These are phyloP conservation scores for Fusarium albidum DNA, from an alignment of 2,329 filamentous ascomycete species.

Conservation along the genomic window DNA sequence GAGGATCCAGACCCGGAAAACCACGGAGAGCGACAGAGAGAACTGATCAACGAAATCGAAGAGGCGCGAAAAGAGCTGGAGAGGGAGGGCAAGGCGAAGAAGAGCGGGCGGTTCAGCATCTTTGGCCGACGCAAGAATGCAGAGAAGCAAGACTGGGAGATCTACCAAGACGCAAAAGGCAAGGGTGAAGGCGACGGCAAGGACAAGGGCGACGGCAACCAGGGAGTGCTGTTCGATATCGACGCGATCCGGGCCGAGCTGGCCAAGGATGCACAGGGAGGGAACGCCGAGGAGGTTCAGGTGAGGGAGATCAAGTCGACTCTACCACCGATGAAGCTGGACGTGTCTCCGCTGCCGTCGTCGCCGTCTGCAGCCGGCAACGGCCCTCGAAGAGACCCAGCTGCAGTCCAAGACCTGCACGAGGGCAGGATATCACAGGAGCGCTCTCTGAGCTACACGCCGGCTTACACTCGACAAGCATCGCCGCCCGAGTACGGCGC, in stretches of 20 bases:
- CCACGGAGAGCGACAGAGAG: slow-evolving; percentile 84
- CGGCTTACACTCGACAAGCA: slow-evolving; percentile 31
- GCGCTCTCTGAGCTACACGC: slow-evolving; percentile 34
- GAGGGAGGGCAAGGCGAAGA: slow-evolving; percentile 74
- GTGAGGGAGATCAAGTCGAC: slow-evolving; percentile 88
- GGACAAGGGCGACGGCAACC: slow-evolving; percentile 55
- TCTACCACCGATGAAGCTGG: slow-evolving; percentile 87
- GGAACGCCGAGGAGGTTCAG: slow-evolving; percentile 61
- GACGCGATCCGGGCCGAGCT: slow-evolving; percentile 92
- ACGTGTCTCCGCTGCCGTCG: slow-evolving; percentile 52
- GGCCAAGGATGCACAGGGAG: slow-evolving; percentile 70
- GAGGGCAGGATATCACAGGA: slow-evolving; percentile 35
- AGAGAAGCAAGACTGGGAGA: slow-evolving; percentile 91
- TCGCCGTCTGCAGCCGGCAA: slow-evolving; percentile 34
- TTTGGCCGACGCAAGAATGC: slow-evolving; percentile 85
- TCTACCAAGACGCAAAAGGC: slow-evolving; percentile 75
- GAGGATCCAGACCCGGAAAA: slow-evolving; percentile 97
- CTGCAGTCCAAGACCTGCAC: slow-evolving; percentile 34
- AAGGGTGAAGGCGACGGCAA: slow-evolving; percentile 48
- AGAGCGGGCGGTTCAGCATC: slow-evolving; percentile 70
- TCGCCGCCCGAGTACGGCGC: slow-evolving; percentile 31
- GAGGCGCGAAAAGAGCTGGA: slow-evolving; percentile 90
- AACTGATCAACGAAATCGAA: slow-evolving; percentile 96
- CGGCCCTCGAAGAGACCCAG: slow-evolving; percentile 26
- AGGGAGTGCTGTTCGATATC: slow-evolving; percentile 87